These are phyloP conservation scores for Nakaseomyces kungkrabaensis DNA, from an alignment of 1,139 yeast species.

Conservation along the genomic window DNA sequence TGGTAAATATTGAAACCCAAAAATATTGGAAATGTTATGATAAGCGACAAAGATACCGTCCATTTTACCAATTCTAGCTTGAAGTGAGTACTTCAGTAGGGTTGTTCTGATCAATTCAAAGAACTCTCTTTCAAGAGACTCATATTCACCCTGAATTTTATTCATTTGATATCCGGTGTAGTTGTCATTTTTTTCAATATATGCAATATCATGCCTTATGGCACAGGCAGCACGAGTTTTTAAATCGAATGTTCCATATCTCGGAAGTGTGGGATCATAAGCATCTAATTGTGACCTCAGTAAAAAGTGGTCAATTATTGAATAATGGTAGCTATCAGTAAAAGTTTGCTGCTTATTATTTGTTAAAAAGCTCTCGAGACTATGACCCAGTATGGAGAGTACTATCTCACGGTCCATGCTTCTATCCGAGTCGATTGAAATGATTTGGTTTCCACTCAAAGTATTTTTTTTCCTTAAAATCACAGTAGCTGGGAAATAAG, in stretches of 20 bases:
- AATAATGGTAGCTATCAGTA: slow-evolving; percentile 52
- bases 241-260: slow-evolving; percentile 84
- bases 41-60: slow-evolving; percentile 91
- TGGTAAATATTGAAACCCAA: slow-evolving; percentile 88
- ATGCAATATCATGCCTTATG: slow-evolving; percentile 65
- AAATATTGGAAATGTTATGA: slow-evolving; percentile 70
- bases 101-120: slow-evolving; percentile 68
- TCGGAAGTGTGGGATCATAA: slow-evolving; percentile 65
- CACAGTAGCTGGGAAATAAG: slow-evolving; percentile 36
- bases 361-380: slow-evolving; percentile 65
- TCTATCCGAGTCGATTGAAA: slow-evolving; percentile 64
- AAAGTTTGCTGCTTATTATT: slow-evolving; percentile 25
- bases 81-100: slow-evolving; percentile 73
- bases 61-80: slow-evolving; percentile 93
- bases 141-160: slow-evolving; percentile 52
- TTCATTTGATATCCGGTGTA: slow-evolving; percentile 58
- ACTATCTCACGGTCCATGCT: slow-evolving; percentile 60
- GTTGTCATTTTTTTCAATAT: slow-evolving; percentile 44
- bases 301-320: slow-evolving; percentile 55
- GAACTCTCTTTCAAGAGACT: slow-evolving; percentile 73
- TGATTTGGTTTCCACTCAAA: slow-evolving; percentile 29
- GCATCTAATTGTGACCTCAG: slow-evolving; percentile 92
- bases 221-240: slow-evolving; percentile 89
- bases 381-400: slow-evolving; percentile 69
- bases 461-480: slow-evolving; percentile 33